Conservation (phyloP, 805 yeast species). For the Candida oleophila region DNA sequence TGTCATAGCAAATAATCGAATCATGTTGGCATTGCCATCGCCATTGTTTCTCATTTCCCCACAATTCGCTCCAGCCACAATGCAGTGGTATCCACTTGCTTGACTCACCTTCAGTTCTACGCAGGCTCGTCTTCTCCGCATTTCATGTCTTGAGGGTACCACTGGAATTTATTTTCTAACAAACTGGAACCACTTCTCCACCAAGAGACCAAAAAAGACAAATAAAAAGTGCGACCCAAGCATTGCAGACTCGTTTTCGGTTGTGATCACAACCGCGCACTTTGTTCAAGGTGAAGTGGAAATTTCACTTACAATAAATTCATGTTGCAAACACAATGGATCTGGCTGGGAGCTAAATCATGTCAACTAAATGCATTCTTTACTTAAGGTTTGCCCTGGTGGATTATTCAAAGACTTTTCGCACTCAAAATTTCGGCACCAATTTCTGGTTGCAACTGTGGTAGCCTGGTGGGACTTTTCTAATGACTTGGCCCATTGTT, state of each 20-base stretch:
- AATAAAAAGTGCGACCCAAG: neutral
- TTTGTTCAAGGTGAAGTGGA: too few species aligned
- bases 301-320: too few species aligned
- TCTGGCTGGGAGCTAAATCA: too few species aligned
- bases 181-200: neutral
- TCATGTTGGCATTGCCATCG: too few species aligned
- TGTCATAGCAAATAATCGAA: too few species aligned
- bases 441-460: too few species aligned
- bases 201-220: neutral
- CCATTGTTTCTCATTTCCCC: too few species aligned
- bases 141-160: neutral
- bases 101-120: too few species aligned
- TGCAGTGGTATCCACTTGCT: neutral
- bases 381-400: neutral
- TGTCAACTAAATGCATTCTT: neutral
- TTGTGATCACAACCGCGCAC: neutral
- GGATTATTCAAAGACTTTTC: neutral
- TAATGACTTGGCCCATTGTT: too few species aligned
- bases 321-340: too few species aligned
- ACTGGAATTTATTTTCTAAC: neutral
- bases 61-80: neutral
- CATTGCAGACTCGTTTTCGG: neutral
- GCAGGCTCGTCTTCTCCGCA: neutral
- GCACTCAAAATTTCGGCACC: neutral
- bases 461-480: too few species aligned